Evolutionary conservation across 2,329 filamentous ascomycete genomes (phyloP).

Genomic region (Cladosporium austrohemisphaericum): DNA sequence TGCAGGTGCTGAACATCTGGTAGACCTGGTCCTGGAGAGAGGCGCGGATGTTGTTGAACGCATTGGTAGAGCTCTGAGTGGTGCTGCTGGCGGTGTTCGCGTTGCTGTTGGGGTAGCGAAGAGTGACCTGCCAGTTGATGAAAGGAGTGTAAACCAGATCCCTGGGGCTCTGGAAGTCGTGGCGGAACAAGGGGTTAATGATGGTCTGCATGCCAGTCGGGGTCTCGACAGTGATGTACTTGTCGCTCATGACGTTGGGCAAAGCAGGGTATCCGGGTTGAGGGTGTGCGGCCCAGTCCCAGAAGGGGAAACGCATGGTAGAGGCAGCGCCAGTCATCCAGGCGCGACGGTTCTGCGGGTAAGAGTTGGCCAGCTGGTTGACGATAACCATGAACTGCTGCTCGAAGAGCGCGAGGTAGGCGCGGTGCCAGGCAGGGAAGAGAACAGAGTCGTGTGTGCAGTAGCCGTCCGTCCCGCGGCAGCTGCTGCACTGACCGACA

Average conservation of each 20-base stretch:
- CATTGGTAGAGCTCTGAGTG: slow-evolving; percentile 17
- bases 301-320: slow-evolving; percentile 27
- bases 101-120: slow-evolving; percentile 31
- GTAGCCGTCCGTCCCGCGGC: slow-evolving; percentile 30
- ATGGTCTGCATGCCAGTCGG: slow-evolving; percentile 14
- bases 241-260: slow-evolving; percentile 24
- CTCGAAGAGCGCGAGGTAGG: slow-evolving; percentile 33
- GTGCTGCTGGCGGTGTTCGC: slow-evolving; percentile 21
- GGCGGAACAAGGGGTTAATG: slow-evolving; percentile 20
- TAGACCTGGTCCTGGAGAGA: slow-evolving; percentile 32
- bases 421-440: slow-evolving; percentile 34
- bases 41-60: slow-evolving; percentile 28
- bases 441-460: slow-evolving; percentile 35
- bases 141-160: slow-evolving; percentile 29
- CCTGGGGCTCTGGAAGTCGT: slow-evolving; percentile 21
- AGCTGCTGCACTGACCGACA: slow-evolving; percentile 27
- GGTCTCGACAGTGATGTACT: slow-evolving; percentile 24
- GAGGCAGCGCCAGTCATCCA: slow-evolving; percentile 26
- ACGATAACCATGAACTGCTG: slow-evolving; percentile 31
- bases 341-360: slow-evolving; percentile 19
- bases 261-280: slow-evolving; percentile 21
- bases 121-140: slow-evolving; percentile 27
- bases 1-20: slow-evolving; percentile 32
- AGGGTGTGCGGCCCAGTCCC: slow-evolving; percentile 28
- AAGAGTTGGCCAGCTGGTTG: slow-evolving; percentile 26